Evolutionary conservation across 352 stramenopile species (phyloP).

Genomic region (Phytophthora tubulina): DNA sequence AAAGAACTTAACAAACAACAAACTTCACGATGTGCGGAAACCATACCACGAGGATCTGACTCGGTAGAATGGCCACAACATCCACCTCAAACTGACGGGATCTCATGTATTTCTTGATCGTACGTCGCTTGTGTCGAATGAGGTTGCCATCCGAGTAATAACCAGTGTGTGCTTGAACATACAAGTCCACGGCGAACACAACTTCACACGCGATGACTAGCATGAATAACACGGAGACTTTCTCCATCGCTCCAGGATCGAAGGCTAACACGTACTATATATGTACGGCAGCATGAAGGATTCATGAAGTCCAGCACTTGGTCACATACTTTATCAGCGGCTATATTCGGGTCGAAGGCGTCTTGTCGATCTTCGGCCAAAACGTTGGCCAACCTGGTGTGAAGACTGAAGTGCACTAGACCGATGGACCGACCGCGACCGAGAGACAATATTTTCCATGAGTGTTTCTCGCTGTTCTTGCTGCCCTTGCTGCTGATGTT

Average conservation of each 20-base stretch:
- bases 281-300: constrained; percentile 57
- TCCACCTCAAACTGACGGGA: constrained; percentile 23
- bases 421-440: constrained; percentile 22
- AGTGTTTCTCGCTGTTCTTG: constrained; percentile 1
- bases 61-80: background rate
- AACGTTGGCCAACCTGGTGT: constrained; percentile 16
- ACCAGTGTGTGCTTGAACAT: constrained; percentile 60
- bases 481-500: background rate
- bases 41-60: constrained; percentile 28
- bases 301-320: constrained; percentile 49
- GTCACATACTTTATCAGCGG: background rate
- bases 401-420: constrained; percentile 25
- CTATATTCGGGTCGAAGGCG: constrained; percentile 58
- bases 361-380: constrained; percentile 37
- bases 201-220: constrained; percentile 47
- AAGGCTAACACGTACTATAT: constrained; percentile 50
- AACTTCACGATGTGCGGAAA: background rate
- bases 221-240: constrained; percentile 33
- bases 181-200: constrained; percentile 65
- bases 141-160: constrained; percentile 68
- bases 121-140: constrained; percentile 43
- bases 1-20: background rate
- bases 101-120: constrained; percentile 47
- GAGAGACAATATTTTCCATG: constrained; percentile 15
- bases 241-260: constrained; percentile 22